These are phyloP conservation scores for Pulveroboletus sp. DNA, from an alignment of 768 basidiomycete genomes.

Conservation along the genomic window DNA sequence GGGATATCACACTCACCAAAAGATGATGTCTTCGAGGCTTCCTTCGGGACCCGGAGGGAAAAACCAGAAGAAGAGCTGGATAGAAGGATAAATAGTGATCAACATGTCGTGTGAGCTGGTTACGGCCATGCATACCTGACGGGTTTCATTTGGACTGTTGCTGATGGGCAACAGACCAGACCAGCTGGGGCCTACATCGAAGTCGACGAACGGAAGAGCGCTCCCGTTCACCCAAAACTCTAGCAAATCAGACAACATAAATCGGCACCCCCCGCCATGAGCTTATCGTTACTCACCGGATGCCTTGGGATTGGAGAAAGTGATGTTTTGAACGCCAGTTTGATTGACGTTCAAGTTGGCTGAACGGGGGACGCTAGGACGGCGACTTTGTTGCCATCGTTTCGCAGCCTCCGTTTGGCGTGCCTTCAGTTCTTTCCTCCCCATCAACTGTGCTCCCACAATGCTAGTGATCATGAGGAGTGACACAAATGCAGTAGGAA, in stretches of 20 bases:
- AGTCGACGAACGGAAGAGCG: constrained; percentile 64
- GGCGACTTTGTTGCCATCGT: constrained; percentile 26
- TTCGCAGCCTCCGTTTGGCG: constrained; percentile 49
- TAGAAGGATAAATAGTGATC: background rate
- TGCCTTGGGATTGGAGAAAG: constrained; percentile 65
- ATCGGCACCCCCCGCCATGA: background rate
- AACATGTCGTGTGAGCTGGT: no score
- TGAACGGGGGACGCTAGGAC: background rate
- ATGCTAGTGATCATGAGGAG: constrained; percentile 8
- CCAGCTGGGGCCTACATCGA: constrained; percentile 76
- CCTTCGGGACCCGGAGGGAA: constrained; percentile 77
- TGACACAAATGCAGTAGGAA: constrained; percentile 1
- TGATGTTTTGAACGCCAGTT: constrained; percentile 56
- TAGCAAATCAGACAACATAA: constrained; percentile 22
- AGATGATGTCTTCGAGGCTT: constrained; percentile 68
- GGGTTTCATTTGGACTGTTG: constrained; percentile 53
- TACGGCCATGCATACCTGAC: constrained; percentile 52
- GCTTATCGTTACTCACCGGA: constrained; percentile 53
- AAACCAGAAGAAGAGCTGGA: constrained; percentile 85
- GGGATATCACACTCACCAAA: constrained; percentile 47
- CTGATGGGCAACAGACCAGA: constrained; percentile 74
- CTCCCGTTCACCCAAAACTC: constrained; percentile 72
- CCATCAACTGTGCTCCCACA: constrained; percentile 20
- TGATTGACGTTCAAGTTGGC: constrained; percentile 6
- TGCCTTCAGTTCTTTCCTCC: constrained; percentile 42